Evolutionary conservation across 1,284 basidiomycete genomes (phyloP).

Genomic region (Austroboletus rostrupii): DNA sequence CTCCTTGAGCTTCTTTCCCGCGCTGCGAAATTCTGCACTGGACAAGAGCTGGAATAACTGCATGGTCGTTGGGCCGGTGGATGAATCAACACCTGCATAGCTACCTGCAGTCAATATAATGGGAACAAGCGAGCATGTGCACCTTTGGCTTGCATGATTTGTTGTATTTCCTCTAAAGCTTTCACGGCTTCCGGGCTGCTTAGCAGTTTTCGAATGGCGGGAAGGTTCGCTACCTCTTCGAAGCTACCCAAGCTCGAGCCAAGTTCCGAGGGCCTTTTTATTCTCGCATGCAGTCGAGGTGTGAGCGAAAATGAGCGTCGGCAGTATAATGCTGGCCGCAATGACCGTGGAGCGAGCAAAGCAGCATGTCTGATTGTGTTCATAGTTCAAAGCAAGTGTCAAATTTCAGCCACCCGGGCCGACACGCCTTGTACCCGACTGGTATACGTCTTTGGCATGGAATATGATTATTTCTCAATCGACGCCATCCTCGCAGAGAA

Average conservation of each 20-base stretch:
- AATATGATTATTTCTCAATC: slow-evolving; percentile 84
- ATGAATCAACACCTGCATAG: slow-evolving; percentile 43
- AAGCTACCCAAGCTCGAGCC: slow-evolving; percentile 37
- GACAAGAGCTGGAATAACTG: slow-evolving; percentile 51
- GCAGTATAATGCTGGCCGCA: slow-evolving; percentile 11
- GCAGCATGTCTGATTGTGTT: slow-evolving; percentile 16
- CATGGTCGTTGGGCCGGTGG: slow-evolving; percentile 44
- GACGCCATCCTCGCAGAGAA: slow-evolving; percentile 87
- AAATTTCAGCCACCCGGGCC: slow-evolving; percentile 21
- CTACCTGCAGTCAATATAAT: slow-evolving; percentile 1
- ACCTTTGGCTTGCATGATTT: slow-evolving; percentile 52
- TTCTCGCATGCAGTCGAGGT: slow-evolving; percentile 30
- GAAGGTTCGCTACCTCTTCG: slow-evolving; percentile 36
- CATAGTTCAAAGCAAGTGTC: slow-evolving; percentile 15
- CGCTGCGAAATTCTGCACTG: slow-evolving; percentile 49
- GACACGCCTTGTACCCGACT: slow-evolving; percentile 15
- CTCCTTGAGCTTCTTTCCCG: slow-evolving; percentile 43
- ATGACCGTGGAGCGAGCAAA: slow-evolving; percentile 13
- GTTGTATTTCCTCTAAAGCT: slow-evolving; percentile 44
- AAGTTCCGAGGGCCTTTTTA: slow-evolving; percentile 32
- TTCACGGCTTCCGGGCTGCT: slow-evolving; percentile 47
- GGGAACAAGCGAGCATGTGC: not conserved
- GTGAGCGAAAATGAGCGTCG: slow-evolving; percentile 37
- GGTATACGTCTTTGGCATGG: slow-evolving; percentile 46
- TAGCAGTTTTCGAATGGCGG: slow-evolving; percentile 46